Evolutionary conservation across 495 filamentous ascomycete species (phyloP), one percentile per base, ranked within the genome.

Genomic region (Amniculicola lignicola): DNA sequence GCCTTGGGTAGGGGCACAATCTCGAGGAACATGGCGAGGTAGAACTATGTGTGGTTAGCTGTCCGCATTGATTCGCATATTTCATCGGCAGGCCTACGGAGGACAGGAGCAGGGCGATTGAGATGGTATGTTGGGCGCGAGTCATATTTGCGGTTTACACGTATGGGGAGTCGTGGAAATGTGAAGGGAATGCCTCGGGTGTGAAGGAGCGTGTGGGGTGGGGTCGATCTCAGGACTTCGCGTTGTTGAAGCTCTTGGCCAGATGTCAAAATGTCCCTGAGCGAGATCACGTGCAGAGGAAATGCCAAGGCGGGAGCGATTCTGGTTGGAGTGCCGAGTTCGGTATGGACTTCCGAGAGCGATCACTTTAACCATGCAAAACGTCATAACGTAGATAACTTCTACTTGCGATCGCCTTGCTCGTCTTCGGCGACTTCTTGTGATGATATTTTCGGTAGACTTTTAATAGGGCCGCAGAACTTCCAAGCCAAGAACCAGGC

Each of bases 121-220:
- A 95, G 68, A 96, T 82, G 58, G 87, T 90, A 71, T 98, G 91
- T 68, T 91, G 88, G 19, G 93, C 93, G 71, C 89, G 88, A 59
- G 93, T 95, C 93, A 96, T 98, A 33, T 51, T 71, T 38, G 46
- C 29, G 24, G 44, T 16, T 40, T 16, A 15, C n/a, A n/a, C 12
- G 18, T 24, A 15, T 16, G 9, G 45, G 29, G 12, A 27, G 2
- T 28, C 23, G 21, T 24, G n/a, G 15, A 33, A 37, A 22, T 19
- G 25, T 19, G 5, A 21, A 6, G 19, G 39, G 39, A n/a, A n/a
- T 19, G 39, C 16, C 39, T 42, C 24, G 39, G 19, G 19, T 10
- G 6, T 6, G 37, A 40, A 40, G 16, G 37, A 40, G 9, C 16
- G 37, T 19, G 37, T 18, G 16, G 37, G n/a, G 27, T 9, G 29